Evolutionary conservation across 495 filamentous ascomycete species (phyloP).

Genomic region (Neurospora tetraspora): DNA sequence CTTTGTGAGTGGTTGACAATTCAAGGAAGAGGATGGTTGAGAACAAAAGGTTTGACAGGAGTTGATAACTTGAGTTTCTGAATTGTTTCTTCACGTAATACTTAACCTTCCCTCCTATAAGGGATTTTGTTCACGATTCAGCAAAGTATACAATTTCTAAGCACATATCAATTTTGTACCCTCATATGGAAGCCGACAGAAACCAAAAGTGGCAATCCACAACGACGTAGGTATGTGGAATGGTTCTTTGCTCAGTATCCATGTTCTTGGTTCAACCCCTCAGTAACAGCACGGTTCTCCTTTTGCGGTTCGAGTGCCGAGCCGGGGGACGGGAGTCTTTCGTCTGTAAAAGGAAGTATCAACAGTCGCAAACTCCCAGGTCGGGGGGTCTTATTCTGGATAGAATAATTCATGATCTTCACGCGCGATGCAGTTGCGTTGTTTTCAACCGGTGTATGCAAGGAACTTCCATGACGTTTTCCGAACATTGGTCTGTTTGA

Average conservation of each 20-base stretch:
- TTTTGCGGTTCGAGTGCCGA: background rate
- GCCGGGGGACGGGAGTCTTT: background rate
- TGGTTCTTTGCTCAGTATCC: background rate
- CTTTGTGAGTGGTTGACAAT: background rate
- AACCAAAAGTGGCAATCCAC: background rate
- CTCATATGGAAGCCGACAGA: background rate
- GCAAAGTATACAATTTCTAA: background rate
- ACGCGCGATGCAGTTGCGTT: background rate
- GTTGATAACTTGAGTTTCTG: background rate
- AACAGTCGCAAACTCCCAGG: background rate
- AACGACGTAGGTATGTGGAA: background rate
- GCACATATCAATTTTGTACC: background rate
- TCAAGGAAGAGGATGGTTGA: background rate
- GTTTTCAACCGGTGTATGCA: background rate
- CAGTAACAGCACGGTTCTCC: background rate
- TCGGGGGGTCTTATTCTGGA: too few relatives aligned
- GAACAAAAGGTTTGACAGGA: background rate
- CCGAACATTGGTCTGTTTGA: background rate
- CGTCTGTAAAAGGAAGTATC: background rate
- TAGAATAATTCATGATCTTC: background rate
- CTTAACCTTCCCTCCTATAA: background rate
- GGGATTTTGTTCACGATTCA: background rate
- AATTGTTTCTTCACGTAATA: background rate
- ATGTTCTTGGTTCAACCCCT: background rate
- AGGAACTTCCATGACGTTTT: background rate